phyloP scores from a whole-genome alignment of 306 rosid genomes.

The Lablab purpureus region DNA sequence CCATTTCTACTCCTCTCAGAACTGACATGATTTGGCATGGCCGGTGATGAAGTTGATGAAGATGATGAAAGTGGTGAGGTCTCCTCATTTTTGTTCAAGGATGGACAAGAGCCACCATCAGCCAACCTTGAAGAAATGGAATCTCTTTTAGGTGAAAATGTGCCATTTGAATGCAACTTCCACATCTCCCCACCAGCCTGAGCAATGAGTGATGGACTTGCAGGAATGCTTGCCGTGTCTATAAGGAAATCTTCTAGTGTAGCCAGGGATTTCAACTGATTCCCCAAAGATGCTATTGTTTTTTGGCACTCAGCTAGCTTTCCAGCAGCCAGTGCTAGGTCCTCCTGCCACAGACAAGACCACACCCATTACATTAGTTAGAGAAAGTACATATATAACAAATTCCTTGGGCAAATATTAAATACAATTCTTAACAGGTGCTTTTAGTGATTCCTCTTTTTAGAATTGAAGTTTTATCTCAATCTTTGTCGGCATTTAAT shows the following conservation, averaged over 20 bases:
- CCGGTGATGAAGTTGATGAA: slow-evolving; percentile 56
- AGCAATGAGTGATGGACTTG: slow-evolving; percentile 54
- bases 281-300: slow-evolving; percentile 92
- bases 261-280: slow-evolving; percentile 84
- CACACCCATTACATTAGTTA: slow-evolving; percentile 28
- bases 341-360: slow-evolving; percentile 69
- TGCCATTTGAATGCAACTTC: slow-evolving; percentile 68
- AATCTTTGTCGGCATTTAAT: not conserved
- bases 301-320: slow-evolving; percentile 96
- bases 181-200: slow-evolving; percentile 59
- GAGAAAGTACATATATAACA: not conserved
- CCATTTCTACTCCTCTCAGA: slow-evolving; percentile 87
- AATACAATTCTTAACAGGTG: not conserved
- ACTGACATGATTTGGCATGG: slow-evolving; percentile 55
- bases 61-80: slow-evolving; percentile 59
- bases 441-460: not conserved
- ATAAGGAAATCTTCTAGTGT: slow-evolving; percentile 89
- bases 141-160: slow-evolving; percentile 79
- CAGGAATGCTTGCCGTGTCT: slow-evolving; percentile 67
- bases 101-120: slow-evolving; percentile 54
- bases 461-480: no score
- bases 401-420: not conserved
- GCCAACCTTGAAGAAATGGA: slow-evolving; percentile 51
- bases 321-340: slow-evolving; percentile 83
- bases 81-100: slow-evolving; percentile 54